Evolutionary conservation across 2,329 filamentous ascomycete species (phyloP).

Genomic region (Rutstroemia sydowiana): DNA sequence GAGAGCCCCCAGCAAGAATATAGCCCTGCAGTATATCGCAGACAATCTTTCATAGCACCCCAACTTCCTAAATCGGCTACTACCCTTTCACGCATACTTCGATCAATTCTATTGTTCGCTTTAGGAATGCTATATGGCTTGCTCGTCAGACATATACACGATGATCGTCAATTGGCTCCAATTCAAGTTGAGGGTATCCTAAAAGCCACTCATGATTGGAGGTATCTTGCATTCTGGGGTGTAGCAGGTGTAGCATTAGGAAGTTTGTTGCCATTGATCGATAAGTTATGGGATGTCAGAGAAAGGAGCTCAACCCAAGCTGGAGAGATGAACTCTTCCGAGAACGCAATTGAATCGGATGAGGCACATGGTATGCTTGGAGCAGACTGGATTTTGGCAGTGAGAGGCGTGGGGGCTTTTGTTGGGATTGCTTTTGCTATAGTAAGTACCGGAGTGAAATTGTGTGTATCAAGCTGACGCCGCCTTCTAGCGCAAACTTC

Average conservation of each 20-base stretch:
- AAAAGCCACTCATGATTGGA: constrained; percentile 44
- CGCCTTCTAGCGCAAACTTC: constrained; percentile 63
- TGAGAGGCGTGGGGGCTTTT: constrained; percentile 63
- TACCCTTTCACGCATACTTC: constrained; percentile 42
- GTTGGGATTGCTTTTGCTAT: constrained; percentile 73
- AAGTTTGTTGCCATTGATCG: constrained; percentile 75
- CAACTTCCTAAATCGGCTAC: constrained; percentile 27
- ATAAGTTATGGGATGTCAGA: constrained; percentile 60
- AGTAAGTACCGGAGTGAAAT: constrained; percentile 48
- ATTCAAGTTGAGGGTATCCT: constrained; percentile 44
- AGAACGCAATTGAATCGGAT: constrained; percentile 20
- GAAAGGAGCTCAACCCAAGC: not conserved
- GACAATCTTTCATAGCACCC: constrained; percentile 17
- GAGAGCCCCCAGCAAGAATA: constrained; percentile 50
- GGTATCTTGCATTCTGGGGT: constrained; percentile 77
- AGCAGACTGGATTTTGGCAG: constrained; percentile 69
- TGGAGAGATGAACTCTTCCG: constrained; percentile 10
- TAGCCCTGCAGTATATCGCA: constrained; percentile 6
- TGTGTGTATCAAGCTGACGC: constrained; percentile 12
- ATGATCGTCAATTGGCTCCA: constrained; percentile 55
- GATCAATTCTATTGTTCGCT: constrained; percentile 61
- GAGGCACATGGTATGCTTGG: constrained; percentile 31
- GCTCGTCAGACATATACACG: constrained; percentile 72
- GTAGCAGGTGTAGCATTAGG: constrained; percentile 70
- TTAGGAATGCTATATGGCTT: constrained; percentile 79